Percentiles rank a stretch among this genome's conserved stretches.
Conservation (phyloP, 192 early-diverging fungal genomes). For the Diversispora epigaea region DNA sequence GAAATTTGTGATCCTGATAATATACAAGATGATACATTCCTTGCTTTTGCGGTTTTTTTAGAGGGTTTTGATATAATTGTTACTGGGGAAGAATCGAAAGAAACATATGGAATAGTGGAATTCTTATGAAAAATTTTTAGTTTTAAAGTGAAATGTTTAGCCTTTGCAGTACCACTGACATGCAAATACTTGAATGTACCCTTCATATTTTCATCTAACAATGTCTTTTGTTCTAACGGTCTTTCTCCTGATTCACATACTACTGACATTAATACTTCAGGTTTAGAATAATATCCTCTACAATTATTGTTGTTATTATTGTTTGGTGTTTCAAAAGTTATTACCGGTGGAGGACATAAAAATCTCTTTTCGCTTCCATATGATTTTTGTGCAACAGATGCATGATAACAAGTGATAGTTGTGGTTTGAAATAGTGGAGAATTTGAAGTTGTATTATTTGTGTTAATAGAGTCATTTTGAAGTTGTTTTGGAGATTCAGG, state of each 20-base stretch:
- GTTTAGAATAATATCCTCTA: slow-evolving; percentile 47
- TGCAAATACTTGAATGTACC: slow-evolving; percentile 76
- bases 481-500: slow-evolving; percentile 27
- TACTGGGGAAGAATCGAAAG: slow-evolving; percentile 71
- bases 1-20: slow-evolving; percentile 72
- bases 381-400: slow-evolving; percentile 88
- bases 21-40: slow-evolving; percentile 76
- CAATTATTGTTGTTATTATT: slow-evolving; percentile 36
- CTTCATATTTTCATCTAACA: slow-evolving; percentile 52
- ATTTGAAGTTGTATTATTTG: slow-evolving; percentile 21
- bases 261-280: slow-evolving; percentile 64
- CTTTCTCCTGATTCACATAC: slow-evolving; percentile 52
- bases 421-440: slow-evolving; percentile 48
- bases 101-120: slow-evolving; percentile 50
- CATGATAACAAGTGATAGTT: slow-evolving; percentile 81
- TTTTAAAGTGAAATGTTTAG: slow-evolving; percentile 73
- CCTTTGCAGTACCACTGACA: slow-evolving; percentile 76
- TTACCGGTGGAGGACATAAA: slow-evolving; percentile 74
- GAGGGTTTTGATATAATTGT: slow-evolving; percentile 91
- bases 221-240: slow-evolving; percentile 47
- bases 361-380: slow-evolving; percentile 92
- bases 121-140: slow-evolving; percentile 58
- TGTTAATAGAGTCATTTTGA: slow-evolving; percentile 30
- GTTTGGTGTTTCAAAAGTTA: slow-evolving; percentile 54
- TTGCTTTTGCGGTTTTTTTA: slow-evolving; percentile 84